Percentiles rank a stretch among this genome's conserved stretches.
Conservation (phyloP, 306 rosid species). For the Dryas octopetala region DNA sequence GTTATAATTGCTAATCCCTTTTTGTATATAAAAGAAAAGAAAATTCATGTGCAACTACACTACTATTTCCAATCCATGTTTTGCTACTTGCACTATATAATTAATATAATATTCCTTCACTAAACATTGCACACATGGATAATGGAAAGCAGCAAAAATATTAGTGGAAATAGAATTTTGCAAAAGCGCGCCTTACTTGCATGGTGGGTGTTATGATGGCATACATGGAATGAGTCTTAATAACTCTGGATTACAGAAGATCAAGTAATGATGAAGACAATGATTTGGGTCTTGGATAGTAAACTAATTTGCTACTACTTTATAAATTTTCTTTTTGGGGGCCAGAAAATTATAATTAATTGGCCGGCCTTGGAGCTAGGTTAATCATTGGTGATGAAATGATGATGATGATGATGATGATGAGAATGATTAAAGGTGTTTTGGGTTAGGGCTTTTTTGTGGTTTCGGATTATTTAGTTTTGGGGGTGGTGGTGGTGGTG, state of each 20-base stretch:
- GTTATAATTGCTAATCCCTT: conserved; percentile 59
- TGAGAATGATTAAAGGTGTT: conserved; percentile 41
- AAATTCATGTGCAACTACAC: conserved; percentile 18
- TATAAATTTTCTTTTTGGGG: neutral
- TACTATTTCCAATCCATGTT: conserved; percentile 17
- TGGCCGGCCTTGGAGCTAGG: conserved; percentile 22
- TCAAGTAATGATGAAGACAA: conserved; percentile 28
- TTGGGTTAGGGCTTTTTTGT: conserved; percentile 18
- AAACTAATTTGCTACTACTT: conserved; percentile 12
- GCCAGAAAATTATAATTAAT: conserved; percentile 19
- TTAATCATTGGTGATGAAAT: conserved; percentile 43
- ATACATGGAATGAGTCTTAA: conserved; percentile 21
- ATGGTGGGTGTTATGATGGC: conserved; percentile 31
- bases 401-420: conserved; percentile 40
- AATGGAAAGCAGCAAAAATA: conserved; percentile 20
- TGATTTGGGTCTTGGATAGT: conserved; percentile 20
- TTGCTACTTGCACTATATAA: conserved; percentile 25
- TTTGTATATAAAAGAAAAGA: conserved; percentile 31
- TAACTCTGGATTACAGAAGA: conserved; percentile 25
- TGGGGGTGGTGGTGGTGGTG: conserved; percentile 14
- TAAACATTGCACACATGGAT: conserved; percentile 17
- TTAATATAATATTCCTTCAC: conserved; percentile 27
- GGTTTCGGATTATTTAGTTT: conserved; percentile 2
- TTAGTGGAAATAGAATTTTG: conserved; percentile 14
- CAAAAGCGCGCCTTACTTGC: neutral